Percentiles rank a stretch among this genome's conserved stretches.
Conservation (phyloP, 495 filamentous ascomycete species). For the Aspergillus ellipticus region DNA sequence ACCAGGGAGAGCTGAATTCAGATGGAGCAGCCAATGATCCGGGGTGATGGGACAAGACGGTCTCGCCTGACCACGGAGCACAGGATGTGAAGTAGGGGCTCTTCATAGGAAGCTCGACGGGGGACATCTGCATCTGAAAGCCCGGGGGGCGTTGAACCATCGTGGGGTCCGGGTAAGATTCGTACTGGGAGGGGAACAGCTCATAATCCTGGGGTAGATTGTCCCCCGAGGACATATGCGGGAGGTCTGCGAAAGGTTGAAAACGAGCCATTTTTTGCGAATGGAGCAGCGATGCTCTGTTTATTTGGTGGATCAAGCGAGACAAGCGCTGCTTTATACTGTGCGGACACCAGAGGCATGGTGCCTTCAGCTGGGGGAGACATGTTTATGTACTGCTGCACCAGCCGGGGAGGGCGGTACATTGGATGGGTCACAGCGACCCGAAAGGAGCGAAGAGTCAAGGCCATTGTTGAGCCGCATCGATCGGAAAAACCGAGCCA, state of each 20-base stretch:
- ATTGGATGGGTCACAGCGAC: not conserved
- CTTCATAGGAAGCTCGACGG: not conserved
- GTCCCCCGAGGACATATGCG: conserved; percentile 7
- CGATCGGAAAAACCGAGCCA: not conserved
- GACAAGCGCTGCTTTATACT: not conserved
- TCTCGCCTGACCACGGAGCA: not conserved
- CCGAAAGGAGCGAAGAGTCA: not conserved
- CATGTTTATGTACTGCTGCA: not conserved
- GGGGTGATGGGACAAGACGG: conserved; percentile 3
- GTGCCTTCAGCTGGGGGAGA: conserved; percentile 2
- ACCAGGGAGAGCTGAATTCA: conserved; percentile 17
- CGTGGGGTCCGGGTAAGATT: conserved; percentile 6
- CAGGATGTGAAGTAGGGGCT: not conserved
- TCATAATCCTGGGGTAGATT: conserved; percentile 8
- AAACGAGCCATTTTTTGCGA: conserved; percentile 24
- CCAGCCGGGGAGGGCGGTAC: not conserved
- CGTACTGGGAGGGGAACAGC: not conserved
- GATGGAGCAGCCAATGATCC: not conserved
- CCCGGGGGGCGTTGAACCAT: conserved; percentile 5
- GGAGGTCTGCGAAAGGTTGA: conserved; percentile 14
- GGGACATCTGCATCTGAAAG: not conserved
- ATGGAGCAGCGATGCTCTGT: not conserved
- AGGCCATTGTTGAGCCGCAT: conserved; percentile 7
- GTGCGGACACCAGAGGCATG: conserved; percentile 1
- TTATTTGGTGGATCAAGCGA: not conserved